Evolutionary conservation across 2,329 filamentous ascomycete species (phyloP), one percentile per base, ranked within the genome.

Genomic region (Thermoascus crustaceus): DNA sequence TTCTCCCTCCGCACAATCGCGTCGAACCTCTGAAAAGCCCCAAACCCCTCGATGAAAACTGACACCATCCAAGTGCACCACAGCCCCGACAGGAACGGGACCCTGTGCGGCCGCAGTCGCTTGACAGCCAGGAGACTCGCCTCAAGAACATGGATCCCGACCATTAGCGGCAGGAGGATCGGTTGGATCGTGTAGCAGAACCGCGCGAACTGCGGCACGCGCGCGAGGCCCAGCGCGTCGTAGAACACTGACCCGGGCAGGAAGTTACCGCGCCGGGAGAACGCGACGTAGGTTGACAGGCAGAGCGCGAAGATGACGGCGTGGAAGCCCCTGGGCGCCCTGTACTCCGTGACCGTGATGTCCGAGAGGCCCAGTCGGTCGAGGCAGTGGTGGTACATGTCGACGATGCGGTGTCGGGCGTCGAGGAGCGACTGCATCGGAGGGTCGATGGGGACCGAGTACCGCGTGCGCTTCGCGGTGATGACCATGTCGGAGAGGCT

Each of bases 401-500:
- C 76, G 32, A 93, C 77, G 25, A 89, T 67, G 34, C 83, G 75
- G 30, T 72, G 66, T 35, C 85, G 78, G 7, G 79, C 73, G 39
- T 94, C 84, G 22, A 67, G 61, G 59, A 78, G 78, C 22, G 71
- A 69, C n/a, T 63, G 60, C 66, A 95, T 73, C 0, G 84, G 76
- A 7, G 88, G 88, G 1, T 71, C 55, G 46, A 95, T 71, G 2
- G 77, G 66, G 30, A 94, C 69, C 18, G 55, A 66, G 55, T 64
- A 63, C 21, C 58, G 53, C 5, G 55, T 60, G 18, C 59, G 59
- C 6, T 69, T 64, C 14, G 65, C 64, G 40, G 75, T 75, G 37
- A 89, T 69, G 22, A 68, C 74, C 62, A 95, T 72, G 44, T 71
- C 58, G 22, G 68, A 59, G 38, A 85, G 70, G 20, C 71, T 69